Conservation (phyloP, 306 rosid genomes). For the Quercus variabilis region DNA sequence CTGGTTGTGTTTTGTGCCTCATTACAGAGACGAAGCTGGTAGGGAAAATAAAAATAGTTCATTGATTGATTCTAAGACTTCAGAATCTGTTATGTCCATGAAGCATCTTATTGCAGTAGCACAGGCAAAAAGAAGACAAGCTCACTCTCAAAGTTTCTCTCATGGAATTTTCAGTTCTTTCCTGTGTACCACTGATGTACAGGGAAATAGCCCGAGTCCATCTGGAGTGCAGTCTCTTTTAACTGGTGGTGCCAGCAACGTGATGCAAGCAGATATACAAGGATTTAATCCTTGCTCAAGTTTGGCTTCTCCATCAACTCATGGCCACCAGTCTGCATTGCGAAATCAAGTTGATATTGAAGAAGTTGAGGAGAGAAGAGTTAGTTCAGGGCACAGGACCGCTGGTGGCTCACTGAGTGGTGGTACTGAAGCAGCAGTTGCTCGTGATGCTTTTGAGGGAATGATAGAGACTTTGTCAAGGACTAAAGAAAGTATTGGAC, state of each 20-base stretch:
- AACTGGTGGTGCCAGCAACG: slow-evolving; percentile 44
- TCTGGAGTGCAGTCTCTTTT: slow-evolving; percentile 52
- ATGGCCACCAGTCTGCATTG: slow-evolving; percentile 42
- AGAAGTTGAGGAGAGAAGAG: slow-evolving; percentile 73
- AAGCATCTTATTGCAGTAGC: slow-evolving; percentile 94
- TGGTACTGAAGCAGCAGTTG: slow-evolving; percentile 96
- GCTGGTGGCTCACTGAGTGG: slow-evolving; percentile 84
- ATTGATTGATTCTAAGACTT: slow-evolving; percentile 50
- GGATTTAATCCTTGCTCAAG: slow-evolving; percentile 45
- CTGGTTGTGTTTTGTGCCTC: background rate
- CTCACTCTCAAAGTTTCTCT: slow-evolving; percentile 54
- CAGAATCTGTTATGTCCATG: slow-evolving; percentile 70
- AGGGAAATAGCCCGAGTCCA: slow-evolving; percentile 74
- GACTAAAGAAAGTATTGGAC: slow-evolving; percentile 97
- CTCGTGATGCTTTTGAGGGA: slow-evolving; percentile 99
- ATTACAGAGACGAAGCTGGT: slow-evolving; percentile 48
- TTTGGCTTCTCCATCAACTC: slow-evolving; percentile 64
- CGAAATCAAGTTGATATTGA: slow-evolving; percentile 60
- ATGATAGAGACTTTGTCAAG: slow-evolving; percentile 99
- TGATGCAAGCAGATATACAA: slow-evolving; percentile 46
- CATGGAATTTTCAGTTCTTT: slow-evolving; percentile 42
- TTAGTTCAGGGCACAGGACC: slow-evolving; percentile 65
- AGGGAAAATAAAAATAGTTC: slow-evolving; percentile 46
- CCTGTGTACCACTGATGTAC: slow-evolving; percentile 34
- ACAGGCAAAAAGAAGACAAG: slow-evolving; percentile 79